Base-by-base conservation (phyloP, 441 rosid species). In the Bocquillonia castaneifolia region DNA sequence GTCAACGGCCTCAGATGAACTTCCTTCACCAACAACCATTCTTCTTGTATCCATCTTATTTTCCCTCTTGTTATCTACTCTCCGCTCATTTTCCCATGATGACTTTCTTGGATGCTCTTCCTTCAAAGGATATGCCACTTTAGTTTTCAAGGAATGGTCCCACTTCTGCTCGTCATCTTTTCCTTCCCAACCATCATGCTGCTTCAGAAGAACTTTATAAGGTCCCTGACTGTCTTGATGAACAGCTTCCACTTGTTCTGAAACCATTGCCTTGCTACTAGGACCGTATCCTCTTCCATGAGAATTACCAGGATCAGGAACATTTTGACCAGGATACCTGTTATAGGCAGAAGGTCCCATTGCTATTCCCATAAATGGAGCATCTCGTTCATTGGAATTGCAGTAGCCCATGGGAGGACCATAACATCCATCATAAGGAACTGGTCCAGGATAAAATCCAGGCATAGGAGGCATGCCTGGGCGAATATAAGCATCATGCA, bases 391-490 rank as follows among this genome's bases (percentile, higher is more conserved):
- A 73, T 67, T 84, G 68, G 93, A 66, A 77, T 75, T 80, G 71
- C 83, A 79, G 67, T 85, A 95, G 68, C 89, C 86, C 92, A 86
- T 80, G 60, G 96, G 95, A 78, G 93, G 95, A 79, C 92, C 92
- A 79, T 83, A 88, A 73, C 82, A 95, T 59, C 89, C 83, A 71
- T 94, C 98, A 47, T 81, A 87, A 53, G 88, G 80, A 48, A 86
- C 83, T 28, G 91, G 99, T 66, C 90, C 90, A 72, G 87, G 84
- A 81, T 81, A 91, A 86, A 84, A 92, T n/a, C 92, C 90, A 67
- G 98, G 99, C 78, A 95, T 86, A 64, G 86, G 75, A 61, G 92
- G 92, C 93, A 95, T 86, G 79, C 88, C 86, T 62, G 96, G 96
- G 32, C 76, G 88, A 54, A 83, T 80, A 69, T 77, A 89, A 78